Base-by-base conservation (phyloP, 2,329 filamentous ascomycete species). In the Botrytis byssoidea region DNA sequence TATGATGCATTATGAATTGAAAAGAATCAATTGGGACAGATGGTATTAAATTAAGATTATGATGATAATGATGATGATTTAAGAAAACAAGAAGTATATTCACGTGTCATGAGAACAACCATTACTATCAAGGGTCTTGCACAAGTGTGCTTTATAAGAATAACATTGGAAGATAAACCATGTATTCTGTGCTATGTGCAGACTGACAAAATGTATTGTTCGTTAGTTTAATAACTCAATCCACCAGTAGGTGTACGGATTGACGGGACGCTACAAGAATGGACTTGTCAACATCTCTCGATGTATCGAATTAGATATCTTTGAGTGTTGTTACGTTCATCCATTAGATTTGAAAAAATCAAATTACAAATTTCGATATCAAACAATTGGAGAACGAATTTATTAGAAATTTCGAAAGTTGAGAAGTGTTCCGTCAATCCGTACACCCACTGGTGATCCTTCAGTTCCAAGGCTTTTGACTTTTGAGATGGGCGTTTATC, bases 21-120 rank as follows among this genome's bases (percentile, higher is more conserved):
- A 35, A 25, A 4, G 35, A 29, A 35, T 44, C 18, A 42, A n/a
- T 42, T 70, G 18, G 42, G n/a, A 44, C 32, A 37, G 25, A 70
- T 70, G 67, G 22, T 40, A 44, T 14, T 14, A 44, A 60, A 60
- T 16, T 18, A 70, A 22, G 18, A 44, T 44, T 42, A 70, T 32
- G 48, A 70, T 59, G 67, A 69, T 35, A 37, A 70, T 59, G 5
- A 48, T 51, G 20, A 51, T 25, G 44, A 51, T 51, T 51, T 51
- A 65, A 16, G 37, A 51, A 48, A 14, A 37, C 6, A 63, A 46
- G 40, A 22, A 22, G 46, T 12, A 3, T 2, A 6, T 35, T 67
- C 42, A 32, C 20, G 22, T 20, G 25, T 40, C 14, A 25, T 20
- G 60, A 42, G 37, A 37, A 63, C 25, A n/a, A 29, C 5, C 18